Base-by-base conservation (phyloP, 257 asterid genomes). In the Ilex asprella region DNA sequence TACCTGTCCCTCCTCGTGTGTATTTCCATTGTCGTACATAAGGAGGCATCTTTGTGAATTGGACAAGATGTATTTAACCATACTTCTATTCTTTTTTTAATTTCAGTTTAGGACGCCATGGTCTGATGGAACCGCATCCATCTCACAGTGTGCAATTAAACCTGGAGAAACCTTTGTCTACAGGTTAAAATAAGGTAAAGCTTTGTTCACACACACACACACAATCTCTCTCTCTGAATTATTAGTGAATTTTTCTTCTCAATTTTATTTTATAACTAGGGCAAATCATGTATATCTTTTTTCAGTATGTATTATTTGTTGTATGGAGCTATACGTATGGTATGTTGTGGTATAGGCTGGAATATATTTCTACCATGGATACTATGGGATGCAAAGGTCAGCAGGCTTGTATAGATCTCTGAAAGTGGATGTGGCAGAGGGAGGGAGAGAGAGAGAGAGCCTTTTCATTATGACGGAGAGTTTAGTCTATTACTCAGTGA, bases 341-440 rank as follows among this genome's bases (percentile, higher is more conserved):
- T 35, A 43, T 12, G 71, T 67, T 3, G 13, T 7, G 47, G 67
- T 70, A 61, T 14, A 90, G 97, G 84, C 89, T 41, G 97, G 97
- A 15, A 91, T 96, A 68, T 87, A 76, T 63, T 91, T 91, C 71
- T 91, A 91, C 79, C 97, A 91, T 76, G 97, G 91, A 49, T 96
- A 91, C 72, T 87, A 91, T 64, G 97, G 97, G 39, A 87, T 91
- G 97, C 97, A 91, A 51, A 70, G 96, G 66, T 85, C 97, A 31
- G 93, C 85, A 8, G 97, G 97, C 29, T 31, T 87, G 46, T 91
- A 91, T 56, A 95, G 97, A 13, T 80, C 89, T 7, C 53, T 87
- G 58, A 85, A 82, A 15, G 96, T 91, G 2, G 89, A 87, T 32
- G 87, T 81, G 62, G 83, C 79, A 16, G 70, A 87, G 67, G 85